Percentiles rank a stretch among this genome's conserved stretches.
Conservation (phyloP, 2,329 filamentous ascomycete species). For the Fusarium graminum region DNA sequence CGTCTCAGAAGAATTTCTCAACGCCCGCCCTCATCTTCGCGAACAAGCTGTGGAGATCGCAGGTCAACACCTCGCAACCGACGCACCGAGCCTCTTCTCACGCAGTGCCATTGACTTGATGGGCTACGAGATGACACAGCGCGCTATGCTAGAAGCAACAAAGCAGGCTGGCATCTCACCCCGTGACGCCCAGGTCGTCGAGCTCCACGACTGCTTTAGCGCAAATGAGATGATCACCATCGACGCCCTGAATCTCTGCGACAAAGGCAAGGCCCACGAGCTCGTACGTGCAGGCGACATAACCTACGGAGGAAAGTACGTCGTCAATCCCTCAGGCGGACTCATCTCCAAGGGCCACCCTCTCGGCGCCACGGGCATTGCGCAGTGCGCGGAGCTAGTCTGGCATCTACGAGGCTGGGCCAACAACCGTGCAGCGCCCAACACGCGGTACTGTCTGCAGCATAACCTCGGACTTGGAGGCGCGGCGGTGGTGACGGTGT, state of each 20-base stretch:
- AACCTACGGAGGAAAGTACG: constrained; percentile 85
- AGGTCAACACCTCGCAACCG: constrained; percentile 88
- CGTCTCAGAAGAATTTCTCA: constrained; percentile 89
- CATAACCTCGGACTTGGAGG: constrained; percentile 95
- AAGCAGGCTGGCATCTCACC: constrained; percentile 76
- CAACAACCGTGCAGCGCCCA: constrained; percentile 81
- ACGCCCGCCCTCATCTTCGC: constrained; percentile 84
- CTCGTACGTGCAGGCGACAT: constrained; percentile 89
- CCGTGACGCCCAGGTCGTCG: constrained; percentile 84
- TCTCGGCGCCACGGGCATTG: constrained; percentile 92
- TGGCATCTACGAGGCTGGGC: constrained; percentile 98
- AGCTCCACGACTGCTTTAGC: constrained; percentile 97
- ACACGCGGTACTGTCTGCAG: constrained; percentile 82
- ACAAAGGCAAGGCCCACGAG: constrained; percentile 88
- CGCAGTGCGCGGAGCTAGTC: constrained; percentile 93
- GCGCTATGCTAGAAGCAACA: constrained; percentile 77
- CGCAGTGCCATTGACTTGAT: constrained; percentile 86
- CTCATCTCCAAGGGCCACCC: constrained; percentile 97
- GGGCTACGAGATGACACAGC: constrained; percentile 86
- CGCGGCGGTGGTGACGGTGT: constrained; percentile 90
- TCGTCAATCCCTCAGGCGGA: constrained; percentile 94
- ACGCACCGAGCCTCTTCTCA: constrained; percentile 83
- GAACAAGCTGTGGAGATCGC: constrained; percentile 89
- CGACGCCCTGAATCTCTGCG: constrained; percentile 84
- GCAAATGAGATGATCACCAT: constrained; percentile 94